Evolutionary conservation across 257 asterid genomes (phyloP).

Genomic region (Gardenia jasminoides): DNA sequence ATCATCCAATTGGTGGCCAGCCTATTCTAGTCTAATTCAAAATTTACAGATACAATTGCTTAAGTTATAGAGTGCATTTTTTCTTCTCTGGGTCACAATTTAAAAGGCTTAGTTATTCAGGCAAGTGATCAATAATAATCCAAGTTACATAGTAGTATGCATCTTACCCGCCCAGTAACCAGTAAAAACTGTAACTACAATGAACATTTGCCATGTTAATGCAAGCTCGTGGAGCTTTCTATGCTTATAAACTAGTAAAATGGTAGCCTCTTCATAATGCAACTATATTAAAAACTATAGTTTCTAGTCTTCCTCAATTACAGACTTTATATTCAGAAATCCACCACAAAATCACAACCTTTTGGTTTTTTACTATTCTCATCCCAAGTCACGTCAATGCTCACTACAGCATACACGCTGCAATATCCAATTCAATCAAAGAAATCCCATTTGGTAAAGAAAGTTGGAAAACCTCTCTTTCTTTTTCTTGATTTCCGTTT

Average conservation of each 20-base stretch:
- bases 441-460: background rate
- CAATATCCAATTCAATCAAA: background rate
- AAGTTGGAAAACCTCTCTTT: too few relatives aligned
- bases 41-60: background rate
- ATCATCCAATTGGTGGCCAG: background rate
- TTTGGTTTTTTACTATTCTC: background rate
- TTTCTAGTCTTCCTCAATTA: background rate
- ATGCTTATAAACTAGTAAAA: background rate
- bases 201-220: background rate
- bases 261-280: background rate
- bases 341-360: background rate
- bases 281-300: background rate
- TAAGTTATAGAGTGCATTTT: background rate
- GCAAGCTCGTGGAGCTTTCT: background rate
- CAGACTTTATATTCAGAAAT: background rate
- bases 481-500: too few relatives aligned
- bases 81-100: background rate
- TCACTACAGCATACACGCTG: background rate
- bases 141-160: background rate
- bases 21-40: background rate
- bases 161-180: background rate
- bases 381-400: conserved; percentile 2
- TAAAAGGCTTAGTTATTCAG: background rate
- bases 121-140: background rate
- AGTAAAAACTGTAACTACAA: background rate